These are phyloP conservation scores for Epichloe hybrida DNA, from an alignment of 2,329 filamentous ascomycete genomes.

Conservation along the genomic window DNA sequence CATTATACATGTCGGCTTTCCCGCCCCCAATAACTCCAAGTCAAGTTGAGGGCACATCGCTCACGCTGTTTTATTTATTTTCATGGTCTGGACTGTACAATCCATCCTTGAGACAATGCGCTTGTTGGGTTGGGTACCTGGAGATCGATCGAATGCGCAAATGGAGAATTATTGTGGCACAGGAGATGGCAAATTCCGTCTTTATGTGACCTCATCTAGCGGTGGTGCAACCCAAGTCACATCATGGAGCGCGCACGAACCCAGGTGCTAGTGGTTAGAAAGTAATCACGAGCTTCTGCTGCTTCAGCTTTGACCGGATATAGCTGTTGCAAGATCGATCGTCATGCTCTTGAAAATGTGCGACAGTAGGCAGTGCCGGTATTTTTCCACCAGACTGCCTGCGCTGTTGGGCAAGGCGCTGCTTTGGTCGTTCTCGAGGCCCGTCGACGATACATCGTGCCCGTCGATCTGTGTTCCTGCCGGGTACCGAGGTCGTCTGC, in stretches of 20 bases:
- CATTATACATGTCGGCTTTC: no score
- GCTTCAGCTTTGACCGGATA: neutral
- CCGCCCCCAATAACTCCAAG: no score
- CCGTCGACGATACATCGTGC: constrained; percentile 28
- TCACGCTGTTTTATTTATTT: no score
- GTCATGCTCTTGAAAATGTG: constrained; percentile 56
- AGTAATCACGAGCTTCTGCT: neutral
- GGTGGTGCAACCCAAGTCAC: no score
- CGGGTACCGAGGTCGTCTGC: constrained; percentile 50
- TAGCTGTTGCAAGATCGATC: constrained; percentile 10
- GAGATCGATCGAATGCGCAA: no score
- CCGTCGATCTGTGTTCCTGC: constrained; percentile 51
- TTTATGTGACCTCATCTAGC: no score
- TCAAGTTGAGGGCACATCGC: no score
- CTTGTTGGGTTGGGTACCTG: no score
- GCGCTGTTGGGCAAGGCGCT: constrained; percentile 7
- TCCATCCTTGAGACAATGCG: no score
- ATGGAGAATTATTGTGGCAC: no score
- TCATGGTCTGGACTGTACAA: no score
- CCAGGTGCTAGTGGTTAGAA: neutral
- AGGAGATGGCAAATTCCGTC: no score
- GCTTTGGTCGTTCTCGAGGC: constrained; percentile 13
- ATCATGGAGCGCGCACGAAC: neutral
- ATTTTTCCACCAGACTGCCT: constrained; percentile 53
- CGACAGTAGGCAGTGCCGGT: constrained; percentile 55